Evolutionary conservation across 371 early-diverging fungal genomes (phyloP).

Genomic region (Saksenaea oblongispora): DNA sequence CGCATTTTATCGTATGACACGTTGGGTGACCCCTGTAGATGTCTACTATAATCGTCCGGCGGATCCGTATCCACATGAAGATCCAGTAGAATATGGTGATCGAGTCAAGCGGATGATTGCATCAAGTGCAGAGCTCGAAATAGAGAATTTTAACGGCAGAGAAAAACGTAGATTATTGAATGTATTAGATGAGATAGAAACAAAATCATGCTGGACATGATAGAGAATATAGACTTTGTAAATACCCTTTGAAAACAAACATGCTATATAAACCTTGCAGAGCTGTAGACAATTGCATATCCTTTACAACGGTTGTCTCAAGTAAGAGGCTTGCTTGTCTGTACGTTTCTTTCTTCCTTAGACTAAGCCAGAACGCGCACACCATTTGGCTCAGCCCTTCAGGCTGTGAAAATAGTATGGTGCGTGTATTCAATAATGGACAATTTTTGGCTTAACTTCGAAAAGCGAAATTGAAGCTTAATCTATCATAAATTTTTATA

Average conservation of each 20-base stretch:
- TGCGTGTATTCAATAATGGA: no score
- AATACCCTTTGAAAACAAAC: not conserved
- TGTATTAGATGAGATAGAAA: constrained; percentile 14
- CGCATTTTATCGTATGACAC: constrained; percentile 47
- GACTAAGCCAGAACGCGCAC: no score
- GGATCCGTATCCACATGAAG: constrained; percentile 16
- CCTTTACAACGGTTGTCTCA: no score
- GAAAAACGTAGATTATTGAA: constrained; percentile 37
- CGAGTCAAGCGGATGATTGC: constrained; percentile 33
- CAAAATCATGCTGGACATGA: constrained; percentile 6
- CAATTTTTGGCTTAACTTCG: no score
- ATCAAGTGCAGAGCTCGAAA: constrained; percentile 21
- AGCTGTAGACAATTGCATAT: no score
- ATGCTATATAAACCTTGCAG: not conserved
- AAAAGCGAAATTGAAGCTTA: no score
- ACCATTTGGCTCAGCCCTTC: no score
- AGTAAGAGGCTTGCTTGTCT: no score
- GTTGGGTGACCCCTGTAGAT: constrained; percentile 41
- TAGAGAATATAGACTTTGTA: not conserved
- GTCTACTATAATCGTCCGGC: constrained; percentile 33
- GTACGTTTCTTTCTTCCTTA: no score
- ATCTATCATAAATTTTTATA: no score
- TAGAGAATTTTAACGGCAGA: constrained; percentile 45
- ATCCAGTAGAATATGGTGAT: constrained; percentile 26
- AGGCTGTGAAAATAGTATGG: no score